Evolutionary conservation across 2,329 filamentous ascomycete species (phyloP).

Genomic region (Penicillium sp.): DNA sequence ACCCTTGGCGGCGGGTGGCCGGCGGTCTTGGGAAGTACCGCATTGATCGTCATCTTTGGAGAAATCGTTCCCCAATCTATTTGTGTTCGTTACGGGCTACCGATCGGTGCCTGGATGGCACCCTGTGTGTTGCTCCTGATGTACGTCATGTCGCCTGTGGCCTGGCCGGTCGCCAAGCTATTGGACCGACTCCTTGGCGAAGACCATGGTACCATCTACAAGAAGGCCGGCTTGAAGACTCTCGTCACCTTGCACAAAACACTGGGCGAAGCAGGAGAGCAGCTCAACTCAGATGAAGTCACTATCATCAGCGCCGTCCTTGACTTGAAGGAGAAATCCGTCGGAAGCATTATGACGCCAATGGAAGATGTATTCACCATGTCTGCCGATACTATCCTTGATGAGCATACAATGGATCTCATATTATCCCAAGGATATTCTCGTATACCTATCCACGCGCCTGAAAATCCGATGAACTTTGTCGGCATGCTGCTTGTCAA

Average conservation of each 20-base stretch:
- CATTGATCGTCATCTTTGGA: constrained; percentile 96
- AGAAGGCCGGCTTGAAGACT: constrained; percentile 95
- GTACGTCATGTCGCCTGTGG: constrained; percentile 85
- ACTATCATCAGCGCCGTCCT: constrained; percentile 97
- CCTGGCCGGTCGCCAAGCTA: constrained; percentile 93
- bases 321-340: constrained; percentile 92
- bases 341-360: constrained; percentile 95
- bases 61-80: constrained; percentile 95
- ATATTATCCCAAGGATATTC: constrained; percentile 95
- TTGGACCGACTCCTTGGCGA: constrained; percentile 90
- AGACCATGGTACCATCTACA: constrained; percentile 95
- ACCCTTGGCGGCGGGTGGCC: constrained; percentile 93
- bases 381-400: constrained; percentile 88
- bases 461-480: constrained; percentile 81
- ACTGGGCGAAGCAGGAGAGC: constrained; percentile 76
- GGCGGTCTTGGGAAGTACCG: constrained; percentile 87
- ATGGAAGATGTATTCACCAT: constrained; percentile 97
- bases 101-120: constrained; percentile 91
- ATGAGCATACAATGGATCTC: constrained; percentile 90
- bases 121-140: constrained; percentile 83
- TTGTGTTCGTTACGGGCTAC: constrained; percentile 92
- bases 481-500: constrained; percentile 98
- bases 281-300: constrained; percentile 94
- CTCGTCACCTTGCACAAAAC: constrained; percentile 93
- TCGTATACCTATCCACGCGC: constrained; percentile 87